Evolutionary conservation across 2,329 filamentous ascomycete genomes (phyloP), one percentile per base, ranked within the genome.

Genomic region (Venturia oleaginea): DNA sequence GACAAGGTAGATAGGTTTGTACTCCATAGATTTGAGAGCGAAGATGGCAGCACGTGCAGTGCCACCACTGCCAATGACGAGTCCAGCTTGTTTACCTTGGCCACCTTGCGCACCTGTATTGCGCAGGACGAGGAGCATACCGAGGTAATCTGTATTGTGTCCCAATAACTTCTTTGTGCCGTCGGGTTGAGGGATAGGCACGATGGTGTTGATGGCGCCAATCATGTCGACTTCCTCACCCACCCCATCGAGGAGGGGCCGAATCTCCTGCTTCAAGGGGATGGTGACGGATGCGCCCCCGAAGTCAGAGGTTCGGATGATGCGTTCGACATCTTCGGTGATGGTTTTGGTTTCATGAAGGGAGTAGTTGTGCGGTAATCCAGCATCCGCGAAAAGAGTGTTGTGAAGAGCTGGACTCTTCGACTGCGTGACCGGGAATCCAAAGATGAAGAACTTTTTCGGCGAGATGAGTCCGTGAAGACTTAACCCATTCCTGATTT

Each of bases 241-340:
- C 65, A 97, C 81, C 63, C 88, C 85, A 72, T 97, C 92, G 17
- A 99, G 79, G 5, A 93, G 77, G 0, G 84, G 81, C 78, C 95
- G 91, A 65, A 97, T 86, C 69, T 96, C 91, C 37, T 94, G 80
- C 78, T 99, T 99, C 64, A 99, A 81, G 0, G 94, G 94, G 61
- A 99, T 97, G 0, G 94, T 99, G 57, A 99, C 91, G 3, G 92
- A 97, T 3, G 91, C 93, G 65, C 94, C 94, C 8, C 94, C 94
- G 72, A 99, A 99, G 68, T 88, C 81, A 0, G 87, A 79, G 0
- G 85, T 78, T 8, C 83, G 84, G 66, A 99, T 87, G 61, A 91
- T 76, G 2, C 84, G 78, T 68, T 80, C 78, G 3, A 96, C 79
- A 42, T 88, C 81, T 7, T 78, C 78, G 59, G 78, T 75, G 11